A percentile compares a stretch with the other conserved stretches of the same genome.
Evolutionary conservation across 495 filamentous ascomycete species (phyloP).

Genomic region (Cladorrhinum samala): DNA sequence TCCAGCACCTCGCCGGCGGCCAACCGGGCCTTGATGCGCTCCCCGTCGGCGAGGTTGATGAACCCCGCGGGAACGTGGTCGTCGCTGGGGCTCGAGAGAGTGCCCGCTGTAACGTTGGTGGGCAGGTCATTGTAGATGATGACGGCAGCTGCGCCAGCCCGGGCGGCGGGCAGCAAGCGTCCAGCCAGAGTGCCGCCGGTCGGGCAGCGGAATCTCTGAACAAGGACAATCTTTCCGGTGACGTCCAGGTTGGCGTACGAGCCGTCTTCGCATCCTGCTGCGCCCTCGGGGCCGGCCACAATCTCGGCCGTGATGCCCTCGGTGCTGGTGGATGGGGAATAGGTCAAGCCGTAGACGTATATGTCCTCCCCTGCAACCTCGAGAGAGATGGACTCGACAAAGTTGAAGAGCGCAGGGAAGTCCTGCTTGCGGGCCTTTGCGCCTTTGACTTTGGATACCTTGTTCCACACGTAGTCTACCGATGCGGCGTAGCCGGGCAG

Average conservation of each 20-base stretch:
- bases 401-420: slow-evolving; percentile 36
- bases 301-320: slow-evolving; percentile 37
- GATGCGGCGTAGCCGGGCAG: slow-evolving; percentile 41
- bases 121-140: slow-evolving; percentile 34
- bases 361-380: slow-evolving; percentile 27
- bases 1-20: slow-evolving; percentile 23
- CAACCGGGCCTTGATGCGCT: slow-evolving; percentile 22
- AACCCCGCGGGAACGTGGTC: slow-evolving; percentile 30
- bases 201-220: slow-evolving; percentile 35
- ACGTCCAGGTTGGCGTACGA: slow-evolving; percentile 34
- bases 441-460: slow-evolving; percentile 19
- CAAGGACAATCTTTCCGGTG: slow-evolving; percentile 39
- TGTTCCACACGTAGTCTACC: slow-evolving; percentile 36
- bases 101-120: slow-evolving; percentile 23
- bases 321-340: slow-evolving; percentile 35
- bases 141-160: slow-evolving; percentile 33
- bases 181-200: slow-evolving; percentile 38
- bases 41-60: slow-evolving; percentile 32
- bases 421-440: slow-evolving; percentile 34
- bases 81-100: slow-evolving; percentile 29
- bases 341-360: slow-evolving; percentile 34
- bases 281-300: slow-evolving; percentile 31
- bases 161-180: slow-evolving; percentile 29
- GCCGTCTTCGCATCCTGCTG: slow-evolving; percentile 30
- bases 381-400: slow-evolving; percentile 32